A percentile compares a stretch with the other conserved stretches of the same genome.
These are phyloP conservation scores for Tripidium arundinaceum DNA, from an alignment of 202 grass and related monocot species.

Conservation along the genomic window DNA sequence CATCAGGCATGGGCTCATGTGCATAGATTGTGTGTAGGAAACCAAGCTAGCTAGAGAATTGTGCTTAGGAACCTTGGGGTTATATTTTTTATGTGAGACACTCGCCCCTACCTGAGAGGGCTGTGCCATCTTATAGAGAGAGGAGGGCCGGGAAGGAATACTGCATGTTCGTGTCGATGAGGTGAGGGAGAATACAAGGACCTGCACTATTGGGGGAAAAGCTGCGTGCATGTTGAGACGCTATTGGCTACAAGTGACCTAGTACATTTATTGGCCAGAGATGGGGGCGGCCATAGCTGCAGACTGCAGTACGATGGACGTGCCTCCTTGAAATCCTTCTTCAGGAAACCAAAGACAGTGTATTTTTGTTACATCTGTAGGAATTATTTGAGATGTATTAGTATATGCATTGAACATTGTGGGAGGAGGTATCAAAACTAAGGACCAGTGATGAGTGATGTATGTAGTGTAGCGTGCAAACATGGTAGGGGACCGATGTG, in stretches of 20 bases:
- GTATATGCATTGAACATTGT: not conserved
- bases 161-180: conserved; percentile 24
- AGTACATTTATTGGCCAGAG: conserved; percentile 48
- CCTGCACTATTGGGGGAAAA: conserved; percentile 33
- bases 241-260: conserved; percentile 44
- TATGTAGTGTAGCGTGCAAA: conserved; percentile 5
- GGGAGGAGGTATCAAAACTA: not conserved
- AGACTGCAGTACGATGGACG: not conserved
- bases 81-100: not conserved
- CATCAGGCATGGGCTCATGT: conserved; percentile 26
- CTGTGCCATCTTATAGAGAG: conserved; percentile 31
- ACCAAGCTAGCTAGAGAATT: conserved; percentile 27
- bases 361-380: conserved; percentile 31
- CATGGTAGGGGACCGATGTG: conserved; percentile 24
- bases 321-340: conserved; percentile 33
- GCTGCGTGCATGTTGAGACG: conserved; percentile 25
- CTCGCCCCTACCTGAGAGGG: not conserved
- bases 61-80: not conserved
- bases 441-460: conserved; percentile 17
- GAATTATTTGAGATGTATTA: conserved; percentile 13
- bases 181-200: conserved; percentile 37
- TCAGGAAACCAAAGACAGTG: conserved; percentile 45
- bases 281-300: not conserved
- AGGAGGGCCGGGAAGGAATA: not conserved
- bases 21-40: not conserved